Evolutionary conservation across 2,329 filamentous ascomycete species (phyloP), one percentile per base, ranked within the genome.

Genomic region (Epichloe baconii): DNA sequence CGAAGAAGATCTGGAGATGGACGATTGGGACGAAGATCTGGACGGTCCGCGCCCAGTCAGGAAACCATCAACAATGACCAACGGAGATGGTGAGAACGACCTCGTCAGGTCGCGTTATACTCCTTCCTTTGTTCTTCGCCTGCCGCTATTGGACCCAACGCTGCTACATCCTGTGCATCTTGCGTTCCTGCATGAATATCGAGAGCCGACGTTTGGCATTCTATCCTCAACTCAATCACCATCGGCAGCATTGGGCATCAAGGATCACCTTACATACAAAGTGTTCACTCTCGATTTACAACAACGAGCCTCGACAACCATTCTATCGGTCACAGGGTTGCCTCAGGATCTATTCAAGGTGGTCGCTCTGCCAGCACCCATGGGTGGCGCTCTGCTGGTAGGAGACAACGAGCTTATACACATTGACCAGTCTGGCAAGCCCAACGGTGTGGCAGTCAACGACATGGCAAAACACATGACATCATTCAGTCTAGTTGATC

Each of bases 191-290:
- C 81, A 97, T 75, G 91, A 97, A 71, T 98, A 98, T 68, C 84
- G 93, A 66, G 93, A 97, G 68, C 91, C 93, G 12, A 98, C 93
- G 0, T 95, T 98, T 70, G 93, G 91, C 52, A 90, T 98, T 54
- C 75, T 98, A 42, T 93, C 88, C 45, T 87, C 90, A 1, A 83
- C 82, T 49, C 73, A 80, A 56, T 76, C 83, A 37, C 80, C 84
- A 14, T 90, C 89, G n/a, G 75, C 77, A 51, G 83, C 87, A 3
- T 73, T 97, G 49, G 86, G 89, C 61, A 80, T 88, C 56, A 93
- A 85, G 62, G 93, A 98, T 64, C 80, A 87, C 58, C 73, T 95
- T 46, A 85, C 83, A 17, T 98, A 96, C 70, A 89, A 89, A 62
- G 91, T 98, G 55, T 95, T 96, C 63, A 96, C 93, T 0, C 74